A percentile compares a stretch with the other conserved stretches of the same genome.
These are phyloP conservation scores for Clonostachys rhizophaga DNA, from an alignment of 2,329 filamentous ascomycete species.

Conservation along the genomic window DNA sequence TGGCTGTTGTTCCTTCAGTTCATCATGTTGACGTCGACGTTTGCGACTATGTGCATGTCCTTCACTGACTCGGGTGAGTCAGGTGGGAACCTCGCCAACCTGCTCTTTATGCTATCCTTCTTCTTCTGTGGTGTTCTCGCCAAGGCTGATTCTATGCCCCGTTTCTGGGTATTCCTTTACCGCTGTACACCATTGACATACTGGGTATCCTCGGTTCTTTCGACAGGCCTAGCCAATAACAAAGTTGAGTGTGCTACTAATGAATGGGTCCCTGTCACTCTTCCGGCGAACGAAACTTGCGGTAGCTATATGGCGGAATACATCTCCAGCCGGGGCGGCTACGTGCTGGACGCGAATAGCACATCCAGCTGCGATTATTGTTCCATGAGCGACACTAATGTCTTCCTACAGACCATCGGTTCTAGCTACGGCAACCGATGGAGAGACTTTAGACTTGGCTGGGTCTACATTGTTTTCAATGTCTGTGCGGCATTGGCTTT, in stretches of 20 bases:
- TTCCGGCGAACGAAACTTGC: constrained; percentile 49
- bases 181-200: constrained; percentile 72
- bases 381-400: constrained; percentile 35
- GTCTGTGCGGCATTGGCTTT: constrained; percentile 38
- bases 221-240: constrained; percentile 58
- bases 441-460: constrained; percentile 57
- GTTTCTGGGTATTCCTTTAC: constrained; percentile 78
- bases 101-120: constrained; percentile 59
- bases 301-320: constrained; percentile 39
- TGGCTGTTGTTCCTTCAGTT: constrained; percentile 61
- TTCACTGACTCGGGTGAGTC: constrained; percentile 60
- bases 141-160: constrained; percentile 53
- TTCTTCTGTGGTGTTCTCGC: constrained; percentile 50
- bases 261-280: constrained; percentile 60
- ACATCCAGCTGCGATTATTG: constrained; percentile 43
- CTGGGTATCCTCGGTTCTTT: constrained; percentile 61
- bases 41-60: constrained; percentile 60
- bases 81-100: constrained; percentile 61
- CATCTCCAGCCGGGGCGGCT: constrained; percentile 44
- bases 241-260: constrained; percentile 55
- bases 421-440: constrained; percentile 50
- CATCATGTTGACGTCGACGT: constrained; percentile 63
- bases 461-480: constrained; percentile 49
- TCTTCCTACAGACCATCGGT: constrained; percentile 33
- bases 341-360: constrained; percentile 21